Percentiles rank a stretch among this genome's conserved stretches.
Evolutionary conservation across 2,329 filamentous ascomycete genomes (phyloP).

Genomic region (Ophiocordyceps camponoti-saundersi): DNA sequence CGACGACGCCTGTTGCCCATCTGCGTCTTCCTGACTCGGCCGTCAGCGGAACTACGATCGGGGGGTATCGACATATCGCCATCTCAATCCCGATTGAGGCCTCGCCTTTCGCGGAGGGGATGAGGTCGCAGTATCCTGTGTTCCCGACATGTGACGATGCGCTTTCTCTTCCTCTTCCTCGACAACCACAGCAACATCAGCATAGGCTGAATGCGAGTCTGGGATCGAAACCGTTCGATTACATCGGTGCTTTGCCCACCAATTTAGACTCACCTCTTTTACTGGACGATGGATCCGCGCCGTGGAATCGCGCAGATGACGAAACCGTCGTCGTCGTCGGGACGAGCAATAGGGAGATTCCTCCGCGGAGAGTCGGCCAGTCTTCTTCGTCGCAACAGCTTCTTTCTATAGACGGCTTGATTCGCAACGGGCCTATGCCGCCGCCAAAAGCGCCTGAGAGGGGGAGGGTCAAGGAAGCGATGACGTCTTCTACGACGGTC

Average conservation of each 20-base stretch:
- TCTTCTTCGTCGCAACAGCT: too few species aligned
- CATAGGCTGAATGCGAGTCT: background rate
- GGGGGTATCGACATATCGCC: slow-evolving; percentile 39
- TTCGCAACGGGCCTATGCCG: background rate
- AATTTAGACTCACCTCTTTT: too few species aligned
- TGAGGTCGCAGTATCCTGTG: slow-evolving; percentile 17
- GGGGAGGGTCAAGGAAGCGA: background rate
- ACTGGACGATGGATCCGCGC: too few species aligned
- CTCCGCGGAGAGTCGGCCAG: too few species aligned
- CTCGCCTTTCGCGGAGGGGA: slow-evolving; percentile 8
- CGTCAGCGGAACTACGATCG: slow-evolving; percentile 33
- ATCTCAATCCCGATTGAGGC: slow-evolving; percentile 41
- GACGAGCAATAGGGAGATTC: too few species aligned
- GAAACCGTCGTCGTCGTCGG: background rate
- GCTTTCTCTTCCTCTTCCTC: too few species aligned
- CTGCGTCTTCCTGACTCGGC: slow-evolving; percentile 34
- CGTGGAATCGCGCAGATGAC: background rate
- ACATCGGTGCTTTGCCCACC: slow-evolving; percentile 8
- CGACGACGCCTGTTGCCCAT: background rate
- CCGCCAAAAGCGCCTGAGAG: background rate
- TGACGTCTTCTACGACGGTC: background rate
- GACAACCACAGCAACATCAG: background rate
- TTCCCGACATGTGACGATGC: slow-evolving; percentile 2
- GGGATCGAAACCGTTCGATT: slow-evolving; percentile 5
- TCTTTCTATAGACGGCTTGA: too few species aligned